Percentiles rank a stretch among this genome's conserved stretches.
phyloP scores from a whole-genome alignment of 345 rosid genomes.

The Lumnitzera racemosa region DNA sequence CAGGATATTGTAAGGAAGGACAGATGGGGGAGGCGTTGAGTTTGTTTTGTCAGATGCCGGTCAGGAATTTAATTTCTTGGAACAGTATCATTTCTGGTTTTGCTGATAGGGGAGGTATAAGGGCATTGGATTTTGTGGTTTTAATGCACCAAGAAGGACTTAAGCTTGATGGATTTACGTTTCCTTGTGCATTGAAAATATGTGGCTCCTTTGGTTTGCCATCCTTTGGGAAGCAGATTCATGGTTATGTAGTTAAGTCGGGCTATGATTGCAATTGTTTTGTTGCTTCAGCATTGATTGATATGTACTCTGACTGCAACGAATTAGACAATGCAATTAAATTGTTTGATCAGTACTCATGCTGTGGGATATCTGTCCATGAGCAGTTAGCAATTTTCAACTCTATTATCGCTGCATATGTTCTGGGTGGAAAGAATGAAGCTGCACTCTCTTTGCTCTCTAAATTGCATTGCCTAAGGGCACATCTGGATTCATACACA shows the following conservation, averaged over 20 bases:
- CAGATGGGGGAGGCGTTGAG: slow-evolving; percentile 45
- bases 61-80: slow-evolving; percentile 53
- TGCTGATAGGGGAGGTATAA: slow-evolving; percentile 38
- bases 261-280: slow-evolving; percentile 48
- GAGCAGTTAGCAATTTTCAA: slow-evolving; percentile 43
- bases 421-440: slow-evolving; percentile 30
- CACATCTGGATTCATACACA: slow-evolving; percentile 49
- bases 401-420: slow-evolving; percentile 57
- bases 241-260: slow-evolving; percentile 44
- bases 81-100: slow-evolving; percentile 65
- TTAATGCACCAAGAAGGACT: slow-evolving; percentile 57
- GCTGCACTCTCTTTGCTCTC: slow-evolving; percentile 40
- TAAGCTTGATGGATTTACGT: slow-evolving; percentile 50
- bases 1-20: slow-evolving; percentile 59
- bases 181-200: slow-evolving; percentile 58
- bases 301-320: slow-evolving; percentile 62
- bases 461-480: slow-evolving; percentile 29
- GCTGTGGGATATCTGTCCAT: slow-evolving; percentile 1
- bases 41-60: slow-evolving; percentile 44
- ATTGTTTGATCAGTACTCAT: slow-evolving; percentile 23
- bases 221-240: slow-evolving; percentile 48
- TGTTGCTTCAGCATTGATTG: slow-evolving; percentile 48
- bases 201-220: slow-evolving; percentile 35
- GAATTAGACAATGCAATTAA: slow-evolving; percentile 29
- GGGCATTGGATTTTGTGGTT: slow-evolving; percentile 36